Base-by-base conservation (phyloP, 495 filamentous ascomycete genomes). In the Sphaerosporella brunnea region DNA sequence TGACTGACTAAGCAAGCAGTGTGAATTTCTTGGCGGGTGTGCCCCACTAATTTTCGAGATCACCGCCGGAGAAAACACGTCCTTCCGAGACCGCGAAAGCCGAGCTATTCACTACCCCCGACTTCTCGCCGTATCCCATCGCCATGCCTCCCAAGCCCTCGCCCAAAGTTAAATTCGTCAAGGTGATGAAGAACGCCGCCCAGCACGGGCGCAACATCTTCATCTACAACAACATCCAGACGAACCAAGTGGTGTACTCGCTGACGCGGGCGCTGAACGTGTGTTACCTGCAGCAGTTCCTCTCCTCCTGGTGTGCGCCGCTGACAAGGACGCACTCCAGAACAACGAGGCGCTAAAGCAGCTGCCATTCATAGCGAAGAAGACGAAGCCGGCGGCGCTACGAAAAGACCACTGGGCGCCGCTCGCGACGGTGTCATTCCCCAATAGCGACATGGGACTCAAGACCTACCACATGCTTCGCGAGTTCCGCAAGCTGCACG, bases 351-450 rank as follows among this genome's bases (percentile, higher is more conserved):
- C 76, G 48, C 64, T 92, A 47, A 67, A 69, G 40, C 90, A 97
- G 64, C 65, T 94, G 50, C 69, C 84, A 53, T 93, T 76, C 70
- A 78, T 84, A 42, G 90, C 87, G 68, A 93, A 93, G 66, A 90
- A 97, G 59, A 79, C 82, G 51, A 70, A 80, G 26, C 86, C 86
- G 3, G 61, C 75, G 45, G 68, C 72, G 41, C 64, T 96, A 36
- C 84, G 90, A 50, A 86, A 84, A 66, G 90, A 97, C 62, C 74
- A 87, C 63, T 97, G 90, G 90, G 65, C 64, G n/a, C 82, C 83
- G 0, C 71, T 90, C 58, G 83, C 75, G 49, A 71, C 78, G 34
- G 75, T 94, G 34, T 66, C 75, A 55, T 84, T 96, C 63, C 72
- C 76, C 20, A 63, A 69, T 24, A 63, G 8, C 8, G 50, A 49